Percentiles rank a stretch among this genome's conserved stretches.
Conservation (phyloP, 371 early-diverging fungal species). For the Homolaphlyctis polyrhiza region DNA sequence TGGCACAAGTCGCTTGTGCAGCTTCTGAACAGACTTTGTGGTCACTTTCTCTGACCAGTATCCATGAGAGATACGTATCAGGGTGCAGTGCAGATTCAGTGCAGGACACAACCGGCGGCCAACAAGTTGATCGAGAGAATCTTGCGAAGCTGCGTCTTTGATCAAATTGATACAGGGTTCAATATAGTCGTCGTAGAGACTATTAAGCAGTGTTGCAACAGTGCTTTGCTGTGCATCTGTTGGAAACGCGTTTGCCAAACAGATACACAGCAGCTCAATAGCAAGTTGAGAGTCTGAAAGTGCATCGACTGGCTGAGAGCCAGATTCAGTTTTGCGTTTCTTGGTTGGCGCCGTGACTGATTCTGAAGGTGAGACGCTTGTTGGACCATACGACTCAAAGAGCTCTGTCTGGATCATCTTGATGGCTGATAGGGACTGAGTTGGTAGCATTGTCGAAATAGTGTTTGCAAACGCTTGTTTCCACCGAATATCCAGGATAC, state of each 20-base stretch:
- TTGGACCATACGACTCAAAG: background rate
- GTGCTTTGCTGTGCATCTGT: constrained; percentile 8
- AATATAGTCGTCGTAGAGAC: constrained; percentile 8
- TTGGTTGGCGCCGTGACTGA: background rate
- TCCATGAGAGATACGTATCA: constrained; percentile 5
- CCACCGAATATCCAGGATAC: background rate
- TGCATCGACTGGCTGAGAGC: background rate
- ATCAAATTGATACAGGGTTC: background rate
- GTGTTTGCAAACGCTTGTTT: background rate
- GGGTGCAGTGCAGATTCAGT: constrained; percentile 2
- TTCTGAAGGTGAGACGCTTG: background rate
- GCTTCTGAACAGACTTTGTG: background rate
- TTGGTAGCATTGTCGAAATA: background rate
- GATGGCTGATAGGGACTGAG: constrained; percentile 11
- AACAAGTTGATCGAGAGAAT: background rate
- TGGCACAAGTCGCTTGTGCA: background rate
- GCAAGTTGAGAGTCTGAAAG: background rate
- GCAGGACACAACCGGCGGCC: constrained; percentile 10
- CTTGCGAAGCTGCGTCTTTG: background rate
- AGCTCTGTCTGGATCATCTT: background rate
- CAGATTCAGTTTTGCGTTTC: constrained; percentile 3
- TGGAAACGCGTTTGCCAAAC: constrained; percentile 7
- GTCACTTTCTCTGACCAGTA: constrained; percentile 11
- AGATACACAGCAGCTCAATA: background rate
- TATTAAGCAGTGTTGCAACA: background rate